phyloP scores from a whole-genome alignment of 116 monocot genomes.

The Zostera marina region DNA sequence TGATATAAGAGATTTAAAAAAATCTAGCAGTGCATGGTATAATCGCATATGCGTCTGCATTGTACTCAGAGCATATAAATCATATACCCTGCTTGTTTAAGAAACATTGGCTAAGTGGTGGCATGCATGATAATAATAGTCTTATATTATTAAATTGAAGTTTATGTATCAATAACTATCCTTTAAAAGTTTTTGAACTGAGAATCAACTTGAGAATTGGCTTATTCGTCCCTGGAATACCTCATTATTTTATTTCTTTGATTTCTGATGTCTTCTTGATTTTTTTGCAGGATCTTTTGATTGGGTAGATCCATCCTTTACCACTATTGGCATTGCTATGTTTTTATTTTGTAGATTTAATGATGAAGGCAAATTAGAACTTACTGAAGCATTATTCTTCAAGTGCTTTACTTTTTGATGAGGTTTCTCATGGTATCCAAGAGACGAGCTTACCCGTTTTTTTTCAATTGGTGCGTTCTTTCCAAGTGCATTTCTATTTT shows the following conservation, averaged over 20 bases:
- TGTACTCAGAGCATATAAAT: too few relatives aligned
- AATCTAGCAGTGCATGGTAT: too few relatives aligned
- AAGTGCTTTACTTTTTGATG: slow-evolving; percentile 30
- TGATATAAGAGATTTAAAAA: too few relatives aligned
- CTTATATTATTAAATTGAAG: slow-evolving; percentile 26
- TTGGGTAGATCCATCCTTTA: slow-evolving; percentile 14
- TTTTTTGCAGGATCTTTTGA: slow-evolving; percentile 21
- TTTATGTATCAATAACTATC: slow-evolving; percentile 30
- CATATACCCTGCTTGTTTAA: too few relatives aligned
- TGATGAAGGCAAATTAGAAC: slow-evolving; percentile 8
- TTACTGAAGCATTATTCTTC: slow-evolving; percentile 25
- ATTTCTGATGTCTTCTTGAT: slow-evolving; percentile 25
- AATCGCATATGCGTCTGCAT: too few relatives aligned
- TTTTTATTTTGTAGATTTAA: slow-evolving; percentile 6
- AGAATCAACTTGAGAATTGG: slow-evolving; percentile 1
- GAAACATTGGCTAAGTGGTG: too few relatives aligned
- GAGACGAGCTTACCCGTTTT: slow-evolving; percentile 15
- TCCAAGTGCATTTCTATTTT: slow-evolving; percentile 21
- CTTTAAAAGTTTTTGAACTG: slow-evolving; percentile 15
- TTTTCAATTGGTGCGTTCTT: slow-evolving; percentile 34
- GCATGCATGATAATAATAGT: slow-evolving; percentile 19
- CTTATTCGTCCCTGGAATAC: slow-evolving; percentile 28
- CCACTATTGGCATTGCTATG: slow-evolving; percentile 12
- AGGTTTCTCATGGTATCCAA: slow-evolving; percentile 21
- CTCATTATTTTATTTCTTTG: slow-evolving; percentile 18